Percentiles rank a stretch among this genome's conserved stretches.
Evolutionary conservation across 1,284 basidiomycete species (phyloP).

Genomic region (Malassezia yamatoensis): DNA sequence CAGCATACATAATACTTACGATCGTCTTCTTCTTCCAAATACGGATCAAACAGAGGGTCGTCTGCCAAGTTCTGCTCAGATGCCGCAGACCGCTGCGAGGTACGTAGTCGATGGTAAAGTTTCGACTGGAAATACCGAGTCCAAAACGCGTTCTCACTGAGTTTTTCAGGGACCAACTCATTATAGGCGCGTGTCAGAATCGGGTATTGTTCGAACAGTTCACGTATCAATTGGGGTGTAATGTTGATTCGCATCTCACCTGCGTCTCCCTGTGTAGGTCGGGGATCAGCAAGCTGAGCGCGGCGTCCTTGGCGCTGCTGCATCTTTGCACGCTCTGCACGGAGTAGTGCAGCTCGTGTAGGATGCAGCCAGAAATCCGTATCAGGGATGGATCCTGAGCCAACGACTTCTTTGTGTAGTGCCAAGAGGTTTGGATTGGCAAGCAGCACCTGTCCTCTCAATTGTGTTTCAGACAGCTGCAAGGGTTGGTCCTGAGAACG

Average conservation of each 20-base stretch:
- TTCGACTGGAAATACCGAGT: conserved; percentile 88
- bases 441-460: conserved; percentile 35
- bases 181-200: conserved; percentile 81
- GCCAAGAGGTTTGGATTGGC: conserved; percentile 31
- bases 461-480: conserved; percentile 27
- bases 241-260: conserved; percentile 69
- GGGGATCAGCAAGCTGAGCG: conserved; percentile 42
- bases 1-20: conserved; percentile 51
- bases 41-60: conserved; percentile 88
- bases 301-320: conserved; percentile 38
- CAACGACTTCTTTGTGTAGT: conserved; percentile 43
- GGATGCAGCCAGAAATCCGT: conserved; percentile 47
- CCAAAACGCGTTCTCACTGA: conserved; percentile 88
- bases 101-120: conserved; percentile 84
- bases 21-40: conserved; percentile 87
- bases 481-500: too few relatives aligned
- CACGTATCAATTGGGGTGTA: conserved; percentile 80
- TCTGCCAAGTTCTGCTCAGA: conserved; percentile 74
- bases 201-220: conserved; percentile 96
- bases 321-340: conserved; percentile 31
- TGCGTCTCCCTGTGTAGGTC: conserved; percentile 33
- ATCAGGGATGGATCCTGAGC: conserved; percentile 27
- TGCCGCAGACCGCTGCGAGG: conserved; percentile 75
- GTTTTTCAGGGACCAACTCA: conserved; percentile 80
- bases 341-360: conserved; percentile 31